These are phyloP conservation scores for Botrytis fragariae DNA, from an alignment of 2,329 filamentous ascomycete genomes.

Conservation along the genomic window DNA sequence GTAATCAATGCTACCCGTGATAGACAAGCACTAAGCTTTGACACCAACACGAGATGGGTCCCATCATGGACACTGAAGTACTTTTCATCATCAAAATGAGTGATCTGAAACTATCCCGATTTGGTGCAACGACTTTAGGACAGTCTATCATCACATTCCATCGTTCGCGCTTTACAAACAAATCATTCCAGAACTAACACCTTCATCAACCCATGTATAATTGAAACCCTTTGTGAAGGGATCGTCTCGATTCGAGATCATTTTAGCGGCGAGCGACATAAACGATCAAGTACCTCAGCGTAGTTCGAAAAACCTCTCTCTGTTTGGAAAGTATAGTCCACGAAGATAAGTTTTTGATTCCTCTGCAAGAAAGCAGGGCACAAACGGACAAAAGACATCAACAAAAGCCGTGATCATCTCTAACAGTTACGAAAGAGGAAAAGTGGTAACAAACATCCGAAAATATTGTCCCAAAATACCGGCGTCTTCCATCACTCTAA, in stretches of 20 bases:
- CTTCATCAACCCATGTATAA: conserved; percentile 22
- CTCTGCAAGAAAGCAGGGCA: conserved; percentile 67
- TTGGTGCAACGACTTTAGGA: conserved; percentile 4
- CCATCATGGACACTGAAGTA: conserved; percentile 44
- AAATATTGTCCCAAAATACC: conserved; percentile 34
- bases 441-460: conserved; percentile 29
- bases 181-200: background rate
- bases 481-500: conserved; percentile 38
- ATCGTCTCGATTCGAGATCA: conserved; percentile 1
- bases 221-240: conserved; percentile 5
- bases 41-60: conserved; percentile 92
- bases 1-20: conserved; percentile 29
- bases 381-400: conserved; percentile 91
- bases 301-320: conserved; percentile 55
- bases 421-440: conserved; percentile 38
- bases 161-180: conserved; percentile 27
- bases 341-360: conserved; percentile 94
- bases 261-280: conserved; percentile 17
- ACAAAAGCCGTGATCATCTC: conserved; percentile 82
- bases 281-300: conserved; percentile 29
- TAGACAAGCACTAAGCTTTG: conserved; percentile 90
- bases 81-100: conserved; percentile 22
- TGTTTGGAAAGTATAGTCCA: conserved; percentile 79
- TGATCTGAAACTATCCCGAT: background rate
- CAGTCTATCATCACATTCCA: conserved; percentile 31